These are phyloP conservation scores for Hericium coralloides DNA, from an alignment of 768 basidiomycete genomes.

Conservation along the genomic window DNA sequence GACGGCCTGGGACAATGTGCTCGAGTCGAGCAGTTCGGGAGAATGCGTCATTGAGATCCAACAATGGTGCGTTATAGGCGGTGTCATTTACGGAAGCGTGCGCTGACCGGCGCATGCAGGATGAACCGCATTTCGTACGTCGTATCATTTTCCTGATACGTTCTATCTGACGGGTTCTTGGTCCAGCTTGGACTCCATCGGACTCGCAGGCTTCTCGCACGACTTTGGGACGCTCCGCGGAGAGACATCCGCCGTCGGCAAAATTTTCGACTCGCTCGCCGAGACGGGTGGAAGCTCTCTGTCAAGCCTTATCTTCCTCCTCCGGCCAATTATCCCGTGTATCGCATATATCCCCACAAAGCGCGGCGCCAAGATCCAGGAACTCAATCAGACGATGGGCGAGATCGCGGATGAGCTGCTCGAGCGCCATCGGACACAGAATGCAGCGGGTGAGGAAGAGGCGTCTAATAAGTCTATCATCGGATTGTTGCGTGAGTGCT, in stretches of 20 bases:
- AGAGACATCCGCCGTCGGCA: slow-evolving; percentile 22
- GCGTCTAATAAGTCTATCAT: slow-evolving; percentile 15
- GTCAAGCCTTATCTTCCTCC: neutral
- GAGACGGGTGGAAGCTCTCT: neutral
- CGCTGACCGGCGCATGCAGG: neutral
- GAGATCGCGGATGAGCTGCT: slow-evolving; percentile 27
- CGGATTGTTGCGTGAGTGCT: neutral
- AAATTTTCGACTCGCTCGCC: neutral
- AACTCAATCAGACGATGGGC: slow-evolving; percentile 22
- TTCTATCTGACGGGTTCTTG: neutral
- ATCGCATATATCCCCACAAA: slow-evolving; percentile 25
- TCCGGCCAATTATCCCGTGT: slow-evolving; percentile 18
- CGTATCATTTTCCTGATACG: neutral
- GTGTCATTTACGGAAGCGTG: neutral
- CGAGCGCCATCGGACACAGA: slow-evolving; percentile 24
- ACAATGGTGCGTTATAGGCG: neutral
- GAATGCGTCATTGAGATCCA: neutral
- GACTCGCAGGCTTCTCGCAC: slow-evolving; percentile 52
- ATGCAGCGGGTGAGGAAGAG: slow-evolving; percentile 17
- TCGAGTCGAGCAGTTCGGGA: neutral
- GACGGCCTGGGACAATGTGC: neutral
- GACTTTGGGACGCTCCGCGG: slow-evolving; percentile 47
- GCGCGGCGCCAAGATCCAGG: slow-evolving; percentile 16
- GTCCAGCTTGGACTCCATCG: slow-evolving; percentile 45
- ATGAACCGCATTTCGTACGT: neutral